A percentile compares a stretch with the other conserved stretches of the same genome.
Evolutionary conservation across 2,329 filamentous ascomycete genomes (phyloP).

Genomic region (Fusarium citri): DNA sequence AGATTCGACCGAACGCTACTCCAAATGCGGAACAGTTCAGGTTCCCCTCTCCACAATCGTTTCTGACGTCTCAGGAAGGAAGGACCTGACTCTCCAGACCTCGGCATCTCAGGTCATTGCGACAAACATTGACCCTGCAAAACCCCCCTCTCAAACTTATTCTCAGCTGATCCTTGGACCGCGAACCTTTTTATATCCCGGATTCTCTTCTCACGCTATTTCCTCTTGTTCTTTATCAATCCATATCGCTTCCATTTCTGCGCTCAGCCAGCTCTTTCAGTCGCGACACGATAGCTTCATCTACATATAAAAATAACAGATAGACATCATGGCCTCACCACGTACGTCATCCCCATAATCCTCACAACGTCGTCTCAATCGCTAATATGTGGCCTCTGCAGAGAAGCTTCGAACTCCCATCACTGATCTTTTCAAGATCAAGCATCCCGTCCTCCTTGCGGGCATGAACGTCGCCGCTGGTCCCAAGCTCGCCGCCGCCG

Average conservation of each 20-base stretch:
- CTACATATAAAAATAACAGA: slow-evolving; percentile 9
- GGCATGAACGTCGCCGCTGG: slow-evolving; percentile 99
- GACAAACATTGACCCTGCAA: slow-evolving; percentile 20
- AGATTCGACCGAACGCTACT: slow-evolving; percentile 37
- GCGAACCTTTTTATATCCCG: slow-evolving; percentile 37
- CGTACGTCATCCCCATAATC: slow-evolving; percentile 68
- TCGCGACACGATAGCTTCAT: slow-evolving; percentile 21
- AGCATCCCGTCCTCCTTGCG: slow-evolving; percentile 93
- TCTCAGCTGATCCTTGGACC: slow-evolving; percentile 35
- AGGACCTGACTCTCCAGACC: slow-evolving; percentile 39
- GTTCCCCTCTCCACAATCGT: slow-evolving; percentile 19
- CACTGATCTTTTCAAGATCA: slow-evolving; percentile 97
- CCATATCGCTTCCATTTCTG: neutral
- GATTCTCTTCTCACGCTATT: slow-evolving; percentile 1
- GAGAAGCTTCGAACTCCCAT: slow-evolving; percentile 83
- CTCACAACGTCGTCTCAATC: neutral
- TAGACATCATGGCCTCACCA: slow-evolving; percentile 77
- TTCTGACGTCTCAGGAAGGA: slow-evolving; percentile 18
- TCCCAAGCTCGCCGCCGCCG: slow-evolving; percentile 93
- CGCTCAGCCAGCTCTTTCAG: slow-evolving; percentile 18
- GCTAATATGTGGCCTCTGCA: slow-evolving; percentile 36
- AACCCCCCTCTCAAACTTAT: slow-evolving; percentile 9
- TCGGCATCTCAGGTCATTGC: slow-evolving; percentile 40
- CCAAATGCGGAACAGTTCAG: slow-evolving; percentile 10
- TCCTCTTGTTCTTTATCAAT: slow-evolving; percentile 4